Evolutionary conservation across 495 filamentous ascomycete genomes (phyloP).

Genomic region (Amniculicola lignicola): DNA sequence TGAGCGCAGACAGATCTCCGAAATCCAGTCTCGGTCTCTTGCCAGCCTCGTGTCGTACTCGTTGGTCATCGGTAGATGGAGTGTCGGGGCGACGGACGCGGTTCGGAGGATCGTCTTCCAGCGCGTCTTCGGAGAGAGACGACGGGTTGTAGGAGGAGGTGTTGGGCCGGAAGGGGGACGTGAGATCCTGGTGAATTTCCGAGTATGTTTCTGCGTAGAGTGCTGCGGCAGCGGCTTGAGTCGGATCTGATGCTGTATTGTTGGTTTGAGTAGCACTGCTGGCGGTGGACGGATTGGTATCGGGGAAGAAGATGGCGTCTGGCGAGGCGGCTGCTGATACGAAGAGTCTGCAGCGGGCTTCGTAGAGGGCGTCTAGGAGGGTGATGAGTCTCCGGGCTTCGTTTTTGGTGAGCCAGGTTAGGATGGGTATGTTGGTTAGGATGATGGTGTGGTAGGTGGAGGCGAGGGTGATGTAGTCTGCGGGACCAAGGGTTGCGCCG

Average conservation of each 20-base stretch:
- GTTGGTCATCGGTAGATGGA: slow-evolving; percentile 13
- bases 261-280: background rate
- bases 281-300: background rate
- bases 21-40: slow-evolving; percentile 53
- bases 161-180: slow-evolving; percentile 69
- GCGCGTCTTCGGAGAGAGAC: slow-evolving; percentile 35
- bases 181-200: slow-evolving; percentile 66
- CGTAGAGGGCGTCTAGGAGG: slow-evolving; percentile 67
- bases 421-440: slow-evolving; percentile 56
- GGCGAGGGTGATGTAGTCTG: slow-evolving; percentile 70
- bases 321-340: slow-evolving; percentile 56
- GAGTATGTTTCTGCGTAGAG: slow-evolving; percentile 65
- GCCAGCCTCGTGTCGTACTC: slow-evolving; percentile 28
- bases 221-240: slow-evolving; percentile 46
- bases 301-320: slow-evolving; percentile 67
- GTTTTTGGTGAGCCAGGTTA: slow-evolving; percentile 62
- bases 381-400: slow-evolving; percentile 71
- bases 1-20: slow-evolving; percentile 55
- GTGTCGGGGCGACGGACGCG: slow-evolving; percentile 24
- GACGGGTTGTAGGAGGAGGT: slow-evolving; percentile 53
- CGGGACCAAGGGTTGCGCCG: slow-evolving; percentile 55
- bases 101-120: slow-evolving; percentile 47
- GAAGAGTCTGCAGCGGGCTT: slow-evolving; percentile 62
- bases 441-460: slow-evolving; percentile 68
- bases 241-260: too few species aligned